Conservation (phyloP, 176 grass and related monocot species). For the Metroxylon sagu region DNA sequence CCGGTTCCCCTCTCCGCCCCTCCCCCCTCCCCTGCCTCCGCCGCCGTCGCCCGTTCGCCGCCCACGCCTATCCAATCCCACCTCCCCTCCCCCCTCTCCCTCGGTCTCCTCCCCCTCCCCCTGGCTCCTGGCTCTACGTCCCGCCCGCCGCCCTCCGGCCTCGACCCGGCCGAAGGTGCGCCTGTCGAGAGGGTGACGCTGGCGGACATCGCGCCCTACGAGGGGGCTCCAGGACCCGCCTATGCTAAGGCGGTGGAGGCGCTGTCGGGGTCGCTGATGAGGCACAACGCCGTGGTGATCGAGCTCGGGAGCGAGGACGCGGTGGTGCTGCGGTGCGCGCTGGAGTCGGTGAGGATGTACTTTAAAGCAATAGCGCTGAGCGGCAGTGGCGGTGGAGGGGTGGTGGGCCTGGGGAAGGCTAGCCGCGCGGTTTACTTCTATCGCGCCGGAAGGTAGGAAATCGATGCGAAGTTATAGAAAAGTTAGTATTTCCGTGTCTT, state of each 20-base stretch:
- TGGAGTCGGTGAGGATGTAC: slow-evolving; percentile 54
- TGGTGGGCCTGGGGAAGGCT: slow-evolving; percentile 8
- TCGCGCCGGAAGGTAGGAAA: slow-evolving; percentile 53
- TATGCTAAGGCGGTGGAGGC: slow-evolving; percentile 37
- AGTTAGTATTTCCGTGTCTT: no score
- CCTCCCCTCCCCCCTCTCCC: slow-evolving; percentile 3
- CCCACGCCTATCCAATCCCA: not conserved
- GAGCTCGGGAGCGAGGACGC: slow-evolving; percentile 42
- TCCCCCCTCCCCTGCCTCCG: not conserved
- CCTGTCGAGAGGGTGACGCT: slow-evolving; percentile 40
- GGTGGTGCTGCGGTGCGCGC: slow-evolving; percentile 49
- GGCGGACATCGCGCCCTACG: slow-evolving; percentile 41
- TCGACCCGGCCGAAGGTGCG: not conserved
- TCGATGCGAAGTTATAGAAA: no score
- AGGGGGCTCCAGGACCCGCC: slow-evolving; percentile 26
- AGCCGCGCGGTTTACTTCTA: slow-evolving; percentile 37
- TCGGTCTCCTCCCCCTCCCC: not conserved
- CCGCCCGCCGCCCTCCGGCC: not conserved
- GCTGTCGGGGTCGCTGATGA: slow-evolving; percentile 45
- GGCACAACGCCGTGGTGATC: slow-evolving; percentile 51
- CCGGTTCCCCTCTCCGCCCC: not conserved
- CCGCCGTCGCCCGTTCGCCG: not conserved
- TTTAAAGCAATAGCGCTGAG: slow-evolving; percentile 27
- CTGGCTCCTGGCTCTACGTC: not conserved
- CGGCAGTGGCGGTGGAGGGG: not conserved